Evolutionary conservation across 164 flowering plant genomes (phyloP), one percentile per base, ranked within the genome.

Genomic region (Amborella trichopoda): DNA sequence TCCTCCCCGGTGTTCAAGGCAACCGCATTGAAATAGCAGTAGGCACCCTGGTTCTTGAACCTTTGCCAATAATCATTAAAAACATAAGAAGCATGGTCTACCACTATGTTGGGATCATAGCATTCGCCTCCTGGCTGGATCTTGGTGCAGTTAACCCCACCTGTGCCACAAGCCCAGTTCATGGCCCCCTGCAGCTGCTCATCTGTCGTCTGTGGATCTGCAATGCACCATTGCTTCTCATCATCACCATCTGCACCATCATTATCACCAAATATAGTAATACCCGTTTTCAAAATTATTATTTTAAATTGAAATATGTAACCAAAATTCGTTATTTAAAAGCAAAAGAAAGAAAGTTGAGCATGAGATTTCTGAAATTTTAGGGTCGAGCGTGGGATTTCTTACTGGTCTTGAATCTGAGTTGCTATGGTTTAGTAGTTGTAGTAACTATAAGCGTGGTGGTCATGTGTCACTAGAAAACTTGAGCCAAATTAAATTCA

Each of bases 151-250:
- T 83, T 69, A 26, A 79, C 88, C 56, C 73, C 75, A 16, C 88
- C 94, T 18, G 73, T 69, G 19, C 94, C 94, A 60, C 94, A 83
- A 23, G 94, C 94, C 88, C 88, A 83, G 56, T 83, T 88, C 18
- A 83, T 39, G 24, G 76, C 88, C 24, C 80, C 77, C 63, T 83
- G 88, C 59, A 83, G 61, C 55, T 60, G 72, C 0, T 63, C 74
- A 13, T 71, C 80, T 19, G 82, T 63, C 14, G 72, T 65, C 63
- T 81, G 88, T 55, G 64, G 81, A 64, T 83, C 86, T 0, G 88
- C 94, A 48, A 83, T 50, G 64, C 96, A 87, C 84, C 89, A 83
- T 55, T 78, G 77, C 1, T 38, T 28, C 57, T 72, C 69, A 21
- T 56, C 58, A 58, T 78, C 72, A 45, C 63, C 93, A 50, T 56